Conservation (phyloP, 192 early-diverging fungal genomes). For the Spizellomyces punctatus region DNA sequence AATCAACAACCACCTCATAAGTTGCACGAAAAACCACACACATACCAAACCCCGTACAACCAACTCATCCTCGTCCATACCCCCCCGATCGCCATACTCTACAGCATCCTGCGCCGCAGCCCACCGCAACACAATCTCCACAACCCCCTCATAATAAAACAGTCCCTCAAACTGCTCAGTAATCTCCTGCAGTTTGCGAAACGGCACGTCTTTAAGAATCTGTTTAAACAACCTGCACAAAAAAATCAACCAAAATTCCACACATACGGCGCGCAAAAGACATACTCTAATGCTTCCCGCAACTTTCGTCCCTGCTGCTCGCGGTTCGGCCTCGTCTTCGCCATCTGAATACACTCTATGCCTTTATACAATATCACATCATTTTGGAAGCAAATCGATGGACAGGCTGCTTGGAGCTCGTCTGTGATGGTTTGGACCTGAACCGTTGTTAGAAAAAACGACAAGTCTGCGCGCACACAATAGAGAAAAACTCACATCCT, state of each 20-base stretch:
- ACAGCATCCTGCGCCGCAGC: constrained; percentile 9
- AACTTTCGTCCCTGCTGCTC: constrained; percentile 41
- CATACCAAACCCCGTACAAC: background rate
- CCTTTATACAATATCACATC: constrained; percentile 70
- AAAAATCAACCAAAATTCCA: background rate
- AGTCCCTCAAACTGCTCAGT: constrained; percentile 21
- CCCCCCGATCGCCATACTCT: background rate
- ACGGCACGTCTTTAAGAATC: constrained; percentile 17
- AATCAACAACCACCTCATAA: too few species aligned
- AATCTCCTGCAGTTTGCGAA: constrained; percentile 37
- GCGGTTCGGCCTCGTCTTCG: constrained; percentile 12
- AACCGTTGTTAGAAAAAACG: constrained; percentile 1
- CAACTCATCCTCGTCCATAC: background rate
- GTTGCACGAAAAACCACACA: background rate
- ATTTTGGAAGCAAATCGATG: constrained; percentile 60
- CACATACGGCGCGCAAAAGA: background rate
- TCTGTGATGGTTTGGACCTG: constrained; percentile 63
- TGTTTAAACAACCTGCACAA: constrained; percentile 16
- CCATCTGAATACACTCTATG: constrained; percentile 36
- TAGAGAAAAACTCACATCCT: constrained; percentile 9
- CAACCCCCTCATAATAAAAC: constrained; percentile 19
- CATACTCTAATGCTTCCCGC: constrained; percentile 46
- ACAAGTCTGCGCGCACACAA: background rate
- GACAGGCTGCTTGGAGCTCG: constrained; percentile 63
- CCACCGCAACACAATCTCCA: constrained; percentile 30